Evolutionary conservation across 2,329 filamentous ascomycete species (phyloP).

Genomic region (Bipolaris bicolor): DNA sequence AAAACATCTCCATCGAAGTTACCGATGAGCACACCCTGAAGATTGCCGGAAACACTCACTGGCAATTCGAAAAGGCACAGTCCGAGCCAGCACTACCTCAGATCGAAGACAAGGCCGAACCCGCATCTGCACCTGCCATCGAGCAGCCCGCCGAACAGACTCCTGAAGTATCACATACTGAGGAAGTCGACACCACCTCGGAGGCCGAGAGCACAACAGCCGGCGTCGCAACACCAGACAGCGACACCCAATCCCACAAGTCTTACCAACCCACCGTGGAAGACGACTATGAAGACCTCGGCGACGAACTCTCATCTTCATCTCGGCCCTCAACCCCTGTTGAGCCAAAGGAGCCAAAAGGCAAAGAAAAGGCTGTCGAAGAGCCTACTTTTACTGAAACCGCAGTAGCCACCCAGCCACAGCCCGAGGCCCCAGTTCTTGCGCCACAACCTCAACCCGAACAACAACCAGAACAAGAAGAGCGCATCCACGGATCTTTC

Average conservation of each 20-base stretch:
- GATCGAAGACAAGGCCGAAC: slow-evolving; percentile 14
- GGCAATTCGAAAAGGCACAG: slow-evolving; percentile 24
- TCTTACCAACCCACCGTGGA: slow-evolving; percentile 47
- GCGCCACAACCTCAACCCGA: slow-evolving; percentile 19
- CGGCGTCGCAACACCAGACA: slow-evolving; percentile 27
- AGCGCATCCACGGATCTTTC: slow-evolving; percentile 72
- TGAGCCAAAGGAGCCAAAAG: slow-evolving; percentile 26
- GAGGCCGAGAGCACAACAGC: slow-evolving; percentile 17
- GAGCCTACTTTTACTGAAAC: slow-evolving; percentile 18
- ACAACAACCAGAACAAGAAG: slow-evolving; percentile 38
- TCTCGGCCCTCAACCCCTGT: slow-evolving; percentile 25
- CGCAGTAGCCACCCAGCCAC: slow-evolving; percentile 25
- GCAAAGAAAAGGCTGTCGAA: slow-evolving; percentile 39
- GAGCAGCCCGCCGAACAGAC: neutral
- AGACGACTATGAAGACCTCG: slow-evolving; percentile 47
- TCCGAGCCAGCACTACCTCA: slow-evolving; percentile 14
- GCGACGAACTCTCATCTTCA: slow-evolving; percentile 37
- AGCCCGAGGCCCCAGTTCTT: slow-evolving; percentile 25
- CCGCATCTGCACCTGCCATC: neutral
- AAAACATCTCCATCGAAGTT: slow-evolving; percentile 46
- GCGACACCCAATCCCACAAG: slow-evolving; percentile 40
- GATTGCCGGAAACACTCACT: slow-evolving; percentile 40
- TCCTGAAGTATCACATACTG: neutral
- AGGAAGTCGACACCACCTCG: slow-evolving; percentile 14
- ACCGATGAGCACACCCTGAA: slow-evolving; percentile 44